Conservation (phyloP, 2,329 filamentous ascomycete genomes). For the Pseudocercospora fuligena region DNA sequence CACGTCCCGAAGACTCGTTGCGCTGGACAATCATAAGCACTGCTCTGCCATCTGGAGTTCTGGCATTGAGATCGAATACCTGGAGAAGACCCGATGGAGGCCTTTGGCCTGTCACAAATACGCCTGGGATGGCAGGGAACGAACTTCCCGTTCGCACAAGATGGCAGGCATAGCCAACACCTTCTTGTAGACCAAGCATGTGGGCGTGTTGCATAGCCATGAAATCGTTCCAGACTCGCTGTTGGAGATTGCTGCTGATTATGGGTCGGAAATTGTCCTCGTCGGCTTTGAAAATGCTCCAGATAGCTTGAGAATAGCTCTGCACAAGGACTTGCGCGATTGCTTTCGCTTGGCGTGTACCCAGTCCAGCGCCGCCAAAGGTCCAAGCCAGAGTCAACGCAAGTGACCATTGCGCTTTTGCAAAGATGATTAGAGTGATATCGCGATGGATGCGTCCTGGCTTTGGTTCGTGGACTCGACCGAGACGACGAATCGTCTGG, state of each 20-base stretch:
- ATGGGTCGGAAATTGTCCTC: conserved; percentile 3
- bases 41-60: not conserved
- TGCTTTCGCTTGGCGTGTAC: not conserved
- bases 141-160: not conserved
- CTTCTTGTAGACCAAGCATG: conserved; percentile 4
- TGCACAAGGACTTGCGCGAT: conserved; percentile 14
- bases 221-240: conserved; percentile 11
- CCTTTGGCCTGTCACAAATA: not conserved
- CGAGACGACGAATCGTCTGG: not conserved
- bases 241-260: not conserved
- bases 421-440: not conserved
- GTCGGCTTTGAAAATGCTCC: not conserved
- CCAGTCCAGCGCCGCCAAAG: conserved; percentile 1
- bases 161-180: not conserved
- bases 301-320: conserved; percentile 5
- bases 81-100: not conserved
- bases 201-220: not conserved
- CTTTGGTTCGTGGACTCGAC: not conserved
- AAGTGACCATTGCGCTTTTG: not conserved
- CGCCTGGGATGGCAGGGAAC: not conserved
- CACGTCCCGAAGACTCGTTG: not conserved
- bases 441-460: conserved; percentile 2
- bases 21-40: not conserved
- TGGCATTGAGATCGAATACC: not conserved
- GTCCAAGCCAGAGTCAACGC: not conserved